phyloP scores from a whole-genome alignment of 2,329 filamentous ascomycete species.

The Colletotrichum sojae region DNA sequence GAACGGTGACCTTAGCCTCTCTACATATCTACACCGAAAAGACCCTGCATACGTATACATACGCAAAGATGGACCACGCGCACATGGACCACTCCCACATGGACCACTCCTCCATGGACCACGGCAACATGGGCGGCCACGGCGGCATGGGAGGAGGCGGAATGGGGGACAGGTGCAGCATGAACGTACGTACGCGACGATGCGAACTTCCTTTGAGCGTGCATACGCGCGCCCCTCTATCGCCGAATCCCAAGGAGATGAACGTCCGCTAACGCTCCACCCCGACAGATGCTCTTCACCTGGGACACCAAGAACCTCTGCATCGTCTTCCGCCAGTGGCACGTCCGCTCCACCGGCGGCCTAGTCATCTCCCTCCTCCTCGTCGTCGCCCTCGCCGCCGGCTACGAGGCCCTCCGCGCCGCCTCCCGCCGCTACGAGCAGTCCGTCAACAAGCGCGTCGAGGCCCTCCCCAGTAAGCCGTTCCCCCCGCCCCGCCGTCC shows the following conservation, averaged over 20 bases:
- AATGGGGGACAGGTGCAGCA: constrained; percentile 82
- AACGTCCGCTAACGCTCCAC: constrained; percentile 38
- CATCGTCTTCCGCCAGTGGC: constrained; percentile 95
- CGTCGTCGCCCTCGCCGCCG: constrained; percentile 87
- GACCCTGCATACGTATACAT: not conserved
- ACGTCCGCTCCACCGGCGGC: constrained; percentile 79
- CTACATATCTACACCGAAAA: not conserved
- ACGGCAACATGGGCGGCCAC: constrained; percentile 61
- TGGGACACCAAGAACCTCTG: constrained; percentile 96
- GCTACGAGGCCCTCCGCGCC: constrained; percentile 91
- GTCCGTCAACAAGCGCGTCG: constrained; percentile 61
- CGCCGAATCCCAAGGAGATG: not conserved
- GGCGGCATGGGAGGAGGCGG: constrained; percentile 70
- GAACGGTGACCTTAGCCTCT: too few species aligned
- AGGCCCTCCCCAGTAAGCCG: constrained; percentile 67
- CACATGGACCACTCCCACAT: constrained; percentile 60
- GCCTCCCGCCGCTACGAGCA: constrained; percentile 83
- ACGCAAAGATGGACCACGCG: constrained; percentile 11
- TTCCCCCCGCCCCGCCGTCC: constrained; percentile 19
- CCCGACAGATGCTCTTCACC: constrained; percentile 91
- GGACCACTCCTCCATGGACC: constrained; percentile 63
- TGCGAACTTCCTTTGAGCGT: too few species aligned
- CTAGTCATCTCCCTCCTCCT: constrained; percentile 87
- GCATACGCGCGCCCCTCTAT: not conserved
- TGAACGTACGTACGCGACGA: constrained; percentile 80